Percentiles rank a stretch among this genome's conserved stretches.
These are phyloP conservation scores for Cyanophora paradoxa DNA, from an alignment of 78 protist species.

Conservation along the genomic window DNA sequence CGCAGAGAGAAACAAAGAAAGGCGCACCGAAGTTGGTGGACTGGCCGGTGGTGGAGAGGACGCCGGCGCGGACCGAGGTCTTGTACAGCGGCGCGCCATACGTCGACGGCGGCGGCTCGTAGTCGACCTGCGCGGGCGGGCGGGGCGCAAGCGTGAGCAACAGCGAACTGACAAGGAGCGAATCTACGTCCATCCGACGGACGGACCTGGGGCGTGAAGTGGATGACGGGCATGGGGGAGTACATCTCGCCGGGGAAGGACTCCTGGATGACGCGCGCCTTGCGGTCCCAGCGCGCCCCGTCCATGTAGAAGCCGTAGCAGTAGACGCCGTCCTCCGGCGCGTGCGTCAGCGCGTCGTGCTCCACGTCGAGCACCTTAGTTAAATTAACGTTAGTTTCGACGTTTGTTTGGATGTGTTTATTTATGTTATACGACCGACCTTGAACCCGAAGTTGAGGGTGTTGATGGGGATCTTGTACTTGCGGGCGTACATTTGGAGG, in stretches of 20 bases:
- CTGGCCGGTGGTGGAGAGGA: slow-evolving; percentile 74
- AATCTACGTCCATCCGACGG: too few species aligned
- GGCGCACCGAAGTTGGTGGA: slow-evolving; percentile 76
- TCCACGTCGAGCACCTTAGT: not conserved
- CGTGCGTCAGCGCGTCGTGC: not conserved
- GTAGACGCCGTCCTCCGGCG: slow-evolving; percentile 37
- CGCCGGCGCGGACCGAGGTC: slow-evolving; percentile 59
- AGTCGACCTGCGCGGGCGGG: too few species aligned
- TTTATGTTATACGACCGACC: not conserved
- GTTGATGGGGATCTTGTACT: slow-evolving; percentile 41
- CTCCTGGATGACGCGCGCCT: not conserved
- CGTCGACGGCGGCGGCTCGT: not conserved
- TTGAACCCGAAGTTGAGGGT: slow-evolving; percentile 23
- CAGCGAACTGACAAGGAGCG: too few species aligned
- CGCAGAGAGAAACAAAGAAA: too few species aligned
- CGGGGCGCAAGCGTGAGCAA: too few species aligned
- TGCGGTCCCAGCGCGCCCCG: slow-evolving; percentile 26
- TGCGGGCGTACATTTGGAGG: slow-evolving; percentile 54
- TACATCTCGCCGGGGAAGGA: slow-evolving; percentile 35
- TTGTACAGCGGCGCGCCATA: slow-evolving; percentile 73
- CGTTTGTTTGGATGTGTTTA: not conserved
- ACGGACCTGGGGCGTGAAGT: slow-evolving; percentile 19
- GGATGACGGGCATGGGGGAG: slow-evolving; percentile 59
- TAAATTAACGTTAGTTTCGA: not conserved
- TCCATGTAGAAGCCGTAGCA: slow-evolving; percentile 30